Evolutionary conservation across 2,329 filamentous ascomycete genomes (phyloP), one percentile per base, ranked within the genome.

Genomic region (Fusarium devonianum): DNA sequence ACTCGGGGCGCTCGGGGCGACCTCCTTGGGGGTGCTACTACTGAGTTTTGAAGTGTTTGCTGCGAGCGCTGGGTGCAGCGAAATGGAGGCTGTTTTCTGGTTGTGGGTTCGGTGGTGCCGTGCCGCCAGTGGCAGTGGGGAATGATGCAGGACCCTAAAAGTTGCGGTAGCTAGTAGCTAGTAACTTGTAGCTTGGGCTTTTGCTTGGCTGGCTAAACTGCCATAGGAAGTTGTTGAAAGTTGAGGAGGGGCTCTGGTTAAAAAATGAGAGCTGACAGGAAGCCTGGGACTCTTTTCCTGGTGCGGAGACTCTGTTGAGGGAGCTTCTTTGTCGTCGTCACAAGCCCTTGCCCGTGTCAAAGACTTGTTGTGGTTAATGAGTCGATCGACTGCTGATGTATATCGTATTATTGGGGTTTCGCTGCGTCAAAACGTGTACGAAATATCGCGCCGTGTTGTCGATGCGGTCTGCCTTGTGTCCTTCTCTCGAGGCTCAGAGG

Each of bases 91-190:
- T 40, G 36, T 38, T 29, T 52, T 21, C 37, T 52, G 44, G 41
- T 39, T 35, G 50, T 55, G 52, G 38, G 32, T 26, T 58, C 55
- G 56, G 56, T 56, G 56, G 37, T 53, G 51, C 56, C 56, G 56
- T 49, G 51, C 56, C 39, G 56, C 48, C 37, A 40, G 37, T 43
- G 36, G 25, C 17, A 56, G 53, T 57, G 56, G 56, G 43, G 56
- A 38, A 43, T 32, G 38, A 49, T 59, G 56, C 53, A 60, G 56
- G 56, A 53, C 56, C 56, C 56, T 60, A 60, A 58, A 44, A 44
- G 12, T 17, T n/a, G n/a, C n/a, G n/a, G n/a, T n/a, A n/a, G n/a
- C n/a, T n/a, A n/a, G n/a, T n/a, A n/a, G n/a, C n/a, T n/a, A n/a
- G n/a, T n/a, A n/a, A n/a, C n/a, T n/a, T 21, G 37, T 21, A 17